Percentiles rank a stretch among this genome's conserved stretches.
These are phyloP conservation scores for Hypoxylon sp. DNA, from an alignment of 2,329 filamentous ascomycete species.

Conservation along the genomic window DNA sequence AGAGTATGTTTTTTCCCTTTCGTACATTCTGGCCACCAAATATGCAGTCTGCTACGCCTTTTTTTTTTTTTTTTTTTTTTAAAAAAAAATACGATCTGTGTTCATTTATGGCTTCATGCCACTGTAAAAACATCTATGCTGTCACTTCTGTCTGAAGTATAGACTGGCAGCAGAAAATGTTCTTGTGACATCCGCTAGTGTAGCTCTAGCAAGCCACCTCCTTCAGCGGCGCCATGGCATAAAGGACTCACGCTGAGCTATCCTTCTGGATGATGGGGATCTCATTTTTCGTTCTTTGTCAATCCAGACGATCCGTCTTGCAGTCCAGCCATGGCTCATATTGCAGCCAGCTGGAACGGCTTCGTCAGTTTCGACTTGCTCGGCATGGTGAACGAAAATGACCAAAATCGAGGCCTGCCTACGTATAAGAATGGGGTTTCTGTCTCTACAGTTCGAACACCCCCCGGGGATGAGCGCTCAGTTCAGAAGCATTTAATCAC, in stretches of 20 bases:
- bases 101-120: no score
- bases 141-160: background rate
- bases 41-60: no score
- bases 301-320: background rate
- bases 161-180: no score
- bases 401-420: background rate
- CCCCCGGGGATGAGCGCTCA: background rate
- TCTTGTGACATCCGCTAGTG: background rate
- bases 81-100: background rate
- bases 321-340: background rate
- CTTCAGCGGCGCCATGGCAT: background rate
- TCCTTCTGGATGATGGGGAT: background rate
- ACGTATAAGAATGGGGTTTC: background rate
- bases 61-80: background rate
- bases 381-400: background rate
- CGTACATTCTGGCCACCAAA: background rate
- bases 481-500: background rate
- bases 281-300: constrained; percentile 2
- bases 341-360: background rate
- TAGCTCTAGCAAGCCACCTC: background rate
- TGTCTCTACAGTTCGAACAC: background rate
- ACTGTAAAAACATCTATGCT: background rate
- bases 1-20: constrained; percentile 33
- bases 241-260: background rate
- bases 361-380: background rate